Base-by-base conservation (phyloP, 139 green algal species). In the Coelastrella sp. region DNA sequence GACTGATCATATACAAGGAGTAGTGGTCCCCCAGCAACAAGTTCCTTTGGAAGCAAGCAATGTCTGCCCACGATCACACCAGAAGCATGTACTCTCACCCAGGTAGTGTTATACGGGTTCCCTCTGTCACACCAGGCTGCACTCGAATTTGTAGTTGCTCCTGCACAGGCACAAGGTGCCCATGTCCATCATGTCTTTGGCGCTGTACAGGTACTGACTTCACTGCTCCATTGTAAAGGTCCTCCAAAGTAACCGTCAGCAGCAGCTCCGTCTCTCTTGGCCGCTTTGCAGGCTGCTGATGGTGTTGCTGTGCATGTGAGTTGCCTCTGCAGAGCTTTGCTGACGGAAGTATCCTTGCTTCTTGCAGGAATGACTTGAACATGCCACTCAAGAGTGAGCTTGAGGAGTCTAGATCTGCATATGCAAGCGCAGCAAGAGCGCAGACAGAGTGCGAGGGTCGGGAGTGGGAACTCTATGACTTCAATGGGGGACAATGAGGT, bases 201-300 rank as follows among this genome's bases (percentile, higher is more conserved):
- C 77, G 51, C 68, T 68, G 53, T 32, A 88, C 67, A 8, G 53
- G 30, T 41, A 88, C 57, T 40, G 62, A 57, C 77, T 88, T 88
- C n/a, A 86, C 34, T 41, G 67, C 63, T n/a, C 85, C 85, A n/a
- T n/a, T 78, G 59, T 73, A 88, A 51, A 88, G 35, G 40, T 88
- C 85, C 57, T 82, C 75, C 21, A 82, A 13, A 27, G 75, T 82
- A 3, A 84, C 78, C 17, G 50, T 64, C 37, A 84, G 59, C 6
- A 17, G 32, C n/a, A 73, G n/a, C 57, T 84, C 77, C 40, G 77
- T 60, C 3, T 40, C 40, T 57, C 72, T 60, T 15, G 53, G 35
- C n/a, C 50, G 77, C 57, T 84, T 84, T 21, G 45, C 72, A n/a
- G 4, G 67, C 68, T 53, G 37, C n/a, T n/a, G n/a, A n/a, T n/a